Evolutionary conservation across 2,329 filamentous ascomycete genomes (phyloP).

Genomic region (Claviceps quebecensis): DNA sequence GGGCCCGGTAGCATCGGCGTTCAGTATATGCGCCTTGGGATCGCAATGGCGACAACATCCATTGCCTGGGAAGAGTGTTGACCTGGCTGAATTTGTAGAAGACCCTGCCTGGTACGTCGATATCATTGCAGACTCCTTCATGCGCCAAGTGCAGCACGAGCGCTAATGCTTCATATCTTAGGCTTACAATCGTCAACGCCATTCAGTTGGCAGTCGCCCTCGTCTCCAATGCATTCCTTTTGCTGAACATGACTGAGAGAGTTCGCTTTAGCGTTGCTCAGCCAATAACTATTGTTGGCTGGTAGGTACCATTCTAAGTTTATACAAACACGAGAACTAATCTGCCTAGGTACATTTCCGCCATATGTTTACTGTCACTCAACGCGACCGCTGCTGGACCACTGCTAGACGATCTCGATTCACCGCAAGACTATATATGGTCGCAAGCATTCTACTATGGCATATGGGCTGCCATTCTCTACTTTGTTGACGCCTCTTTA

Average conservation of each 20-base stretch:
- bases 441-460: slow-evolving; percentile 83
- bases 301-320: slow-evolving; percentile 32
- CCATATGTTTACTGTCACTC: slow-evolving; percentile 52
- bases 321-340: neutral
- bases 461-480: slow-evolving; percentile 64
- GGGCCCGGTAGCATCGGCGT: slow-evolving; percentile 74
- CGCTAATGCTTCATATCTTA: slow-evolving; percentile 14
- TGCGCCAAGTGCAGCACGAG: neutral
- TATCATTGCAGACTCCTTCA: neutral
- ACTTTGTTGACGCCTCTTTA: slow-evolving; percentile 63
- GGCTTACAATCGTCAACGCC: slow-evolving; percentile 63
- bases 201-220: slow-evolving; percentile 64
- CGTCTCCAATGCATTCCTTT: slow-evolving; percentile 63
- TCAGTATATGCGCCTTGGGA: slow-evolving; percentile 77
- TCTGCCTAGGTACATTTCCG: slow-evolving; percentile 37
- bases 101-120: slow-evolving; percentile 57
- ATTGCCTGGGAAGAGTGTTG: slow-evolving; percentile 29
- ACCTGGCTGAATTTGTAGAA: slow-evolving; percentile 35
- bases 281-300: slow-evolving; percentile 69
- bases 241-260: slow-evolving; percentile 74
- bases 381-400: slow-evolving; percentile 50
- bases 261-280: slow-evolving; percentile 72
- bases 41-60: slow-evolving; percentile 58
- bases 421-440: slow-evolving; percentile 40
- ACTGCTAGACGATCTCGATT: slow-evolving; percentile 23